Conservation (phyloP, 2,329 filamentous ascomycete genomes). For the Cercospora nicotianae region DNA sequence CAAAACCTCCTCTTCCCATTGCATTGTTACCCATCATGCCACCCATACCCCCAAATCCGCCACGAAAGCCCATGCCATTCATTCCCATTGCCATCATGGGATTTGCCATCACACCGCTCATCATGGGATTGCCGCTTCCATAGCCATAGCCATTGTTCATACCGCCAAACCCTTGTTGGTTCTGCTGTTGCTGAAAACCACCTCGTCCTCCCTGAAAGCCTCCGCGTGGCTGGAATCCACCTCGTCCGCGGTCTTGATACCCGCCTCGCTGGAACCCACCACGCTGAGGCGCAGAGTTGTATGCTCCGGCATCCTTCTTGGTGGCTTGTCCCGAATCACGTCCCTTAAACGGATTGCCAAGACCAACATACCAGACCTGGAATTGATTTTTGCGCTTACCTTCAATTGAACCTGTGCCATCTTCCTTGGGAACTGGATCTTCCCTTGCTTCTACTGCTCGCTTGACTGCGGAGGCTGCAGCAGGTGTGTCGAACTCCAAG, state of each 20-base stretch:
- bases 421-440: constrained; percentile 22
- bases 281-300: constrained; percentile 29
- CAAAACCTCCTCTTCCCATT: constrained; percentile 36
- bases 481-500: constrained; percentile 77
- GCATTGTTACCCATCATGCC: constrained; percentile 39
- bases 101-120: constrained; percentile 19
- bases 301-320: constrained; percentile 41
- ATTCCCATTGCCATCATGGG: constrained; percentile 26
- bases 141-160: constrained; percentile 28
- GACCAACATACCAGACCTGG: constrained; percentile 50
- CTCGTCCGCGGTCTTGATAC: constrained; percentile 45
- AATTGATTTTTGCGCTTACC: constrained; percentile 67
- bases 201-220: constrained; percentile 35
- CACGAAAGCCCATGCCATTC: constrained; percentile 31
- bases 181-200: constrained; percentile 31
- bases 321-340: constrained; percentile 43
- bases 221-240: constrained; percentile 27
- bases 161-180: constrained; percentile 21
- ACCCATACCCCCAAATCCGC: constrained; percentile 40
- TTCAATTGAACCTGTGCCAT: not conserved
- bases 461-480: constrained; percentile 84
- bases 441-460: constrained; percentile 65
- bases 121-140: constrained; percentile 16
- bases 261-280: constrained; percentile 46
- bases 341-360: constrained; percentile 46